A percentile compares a stretch with the other conserved stretches of the same genome.
Evolutionary conservation across 495 filamentous ascomycete genomes (phyloP).

Genomic region (Glutinoglossum americanum): DNA sequence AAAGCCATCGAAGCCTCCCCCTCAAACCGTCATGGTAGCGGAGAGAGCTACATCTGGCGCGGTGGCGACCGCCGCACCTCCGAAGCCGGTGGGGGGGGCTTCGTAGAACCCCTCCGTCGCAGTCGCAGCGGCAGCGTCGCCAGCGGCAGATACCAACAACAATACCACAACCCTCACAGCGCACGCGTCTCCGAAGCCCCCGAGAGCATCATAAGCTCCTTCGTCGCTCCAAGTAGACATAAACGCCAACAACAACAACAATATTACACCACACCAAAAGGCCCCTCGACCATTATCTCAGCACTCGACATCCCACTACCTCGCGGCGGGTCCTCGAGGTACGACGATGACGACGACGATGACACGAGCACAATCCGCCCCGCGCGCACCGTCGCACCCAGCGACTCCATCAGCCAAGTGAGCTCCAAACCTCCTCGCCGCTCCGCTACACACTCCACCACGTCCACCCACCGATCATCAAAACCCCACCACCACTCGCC

Average conservation of each 20-base stretch:
- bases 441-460: too few relatives aligned
- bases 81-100: not conserved
- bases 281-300: not conserved
- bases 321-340: not conserved
- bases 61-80: not conserved
- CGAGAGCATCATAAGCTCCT: not conserved
- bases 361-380: not conserved
- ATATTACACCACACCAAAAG: not conserved
- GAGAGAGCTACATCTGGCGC: not conserved
- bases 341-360: not conserved
- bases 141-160: not conserved
- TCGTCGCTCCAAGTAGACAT: not conserved
- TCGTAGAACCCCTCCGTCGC: not conserved
- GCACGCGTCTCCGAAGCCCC: not conserved
- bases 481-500: too few relatives aligned
- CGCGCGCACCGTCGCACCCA: not conserved
- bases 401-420: constrained; percentile 5
- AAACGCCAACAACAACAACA: not conserved
- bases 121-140: not conserved
- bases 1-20: not conserved
- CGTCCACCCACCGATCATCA: not conserved
- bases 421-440: not conserved
- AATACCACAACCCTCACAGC: not conserved
- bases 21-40: not conserved
- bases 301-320: not conserved